Evolutionary conservation across 179 eudicot genomes (phyloP), one percentile per base, ranked within the genome.

Genomic region (Actinidia arguta): DNA sequence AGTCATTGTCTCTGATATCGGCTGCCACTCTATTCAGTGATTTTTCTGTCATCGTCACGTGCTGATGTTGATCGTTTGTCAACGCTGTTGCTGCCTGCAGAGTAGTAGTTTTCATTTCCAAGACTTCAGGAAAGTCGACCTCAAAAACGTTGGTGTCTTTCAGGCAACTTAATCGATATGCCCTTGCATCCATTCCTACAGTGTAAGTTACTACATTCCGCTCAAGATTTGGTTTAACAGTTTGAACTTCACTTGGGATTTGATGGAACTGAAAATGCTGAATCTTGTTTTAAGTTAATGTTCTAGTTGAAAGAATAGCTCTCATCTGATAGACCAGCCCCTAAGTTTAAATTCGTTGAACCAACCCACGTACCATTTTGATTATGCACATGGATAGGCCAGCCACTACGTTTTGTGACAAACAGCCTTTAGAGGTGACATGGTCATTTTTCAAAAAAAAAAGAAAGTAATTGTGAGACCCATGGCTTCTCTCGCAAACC

Each of bases 181-280:
- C 94, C 86, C 99, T 91, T 59, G 97, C 88, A 79, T 96, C 99
- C 99, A 94, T 96, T 69, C 99, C 99, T 96, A 93, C 87, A 83
- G 76, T 76, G 36, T 78, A 24, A 63, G 17, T 62, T 52, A 52
- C 59, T 62, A 25, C 78, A 46, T 51, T 82, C 25, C 2, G 47
- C 59, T 74, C 78, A 79, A 67, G 46, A 8, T 27, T 54, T 62
- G 22, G 54, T 77, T 75, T 66, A 18, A n/a, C 47, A 27, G 24
- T 74, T 56, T 7, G 47, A 54, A 76, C 36, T 55, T 75, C 11
- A 61, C 70, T 52, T 46, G 42, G 39, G 80, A 44, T 58, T 58
- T 42, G 39, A 44, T 58, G 14, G 36, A 44, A 59, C 42, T 76
- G 68, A 44, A 76, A 13, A n/a, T 76, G 51, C 6, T n/a, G 54